Evolutionary conservation across 495 filamentous ascomycete species (phyloP), one percentile per base, ranked within the genome.

Genomic region (Aspergillus indologenus): DNA sequence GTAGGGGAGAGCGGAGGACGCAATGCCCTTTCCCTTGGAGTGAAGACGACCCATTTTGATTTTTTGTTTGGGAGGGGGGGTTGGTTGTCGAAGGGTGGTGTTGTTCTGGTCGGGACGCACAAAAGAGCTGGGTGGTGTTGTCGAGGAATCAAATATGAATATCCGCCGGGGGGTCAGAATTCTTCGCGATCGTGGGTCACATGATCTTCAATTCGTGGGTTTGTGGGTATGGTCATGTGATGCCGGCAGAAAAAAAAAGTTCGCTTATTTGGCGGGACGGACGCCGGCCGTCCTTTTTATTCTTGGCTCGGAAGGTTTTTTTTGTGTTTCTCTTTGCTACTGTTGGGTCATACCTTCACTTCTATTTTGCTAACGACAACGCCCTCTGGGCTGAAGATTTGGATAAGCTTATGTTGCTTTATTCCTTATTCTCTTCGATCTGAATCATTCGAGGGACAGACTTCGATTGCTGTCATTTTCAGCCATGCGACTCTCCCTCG

Each of bases 1-100:
- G 87, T 98, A 98, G 61, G 95, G 95, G 79, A 97, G 83, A 67
- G 95, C 91, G 58, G 90, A 95, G 79, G 89, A 79, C 55, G 90
- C 88, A 76, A 98, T 98, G 77, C 95, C 95, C 88, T 99, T 99
- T 81, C 95, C 94, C 71, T 96, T 97, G 84, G 84, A 89, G 90
- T 99, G 95, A 85, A 98, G 87, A 81, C 94, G 87, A 87, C 92
- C 93, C 93, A 96, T 96, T 73, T 73, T 89, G 79, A 68, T 68
- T 79, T 68, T 73, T 73, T 89, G 79, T 68, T 68, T 79, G 68
- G 54, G 68, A 57, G 65, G 61, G 56, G 67, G 59, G 66, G 61
- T 11, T 11, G 68, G 61, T 58, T 56, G 57, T 57, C 53, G 54
- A 55, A 61, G 59, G 65, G 59, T 63, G 59, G 56, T 60, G 60